A percentile compares a stretch with the other conserved stretches of the same genome.
phyloP scores from a whole-genome alignment of 768 basidiomycete species.

The Boletus vermiculosoides region DNA sequence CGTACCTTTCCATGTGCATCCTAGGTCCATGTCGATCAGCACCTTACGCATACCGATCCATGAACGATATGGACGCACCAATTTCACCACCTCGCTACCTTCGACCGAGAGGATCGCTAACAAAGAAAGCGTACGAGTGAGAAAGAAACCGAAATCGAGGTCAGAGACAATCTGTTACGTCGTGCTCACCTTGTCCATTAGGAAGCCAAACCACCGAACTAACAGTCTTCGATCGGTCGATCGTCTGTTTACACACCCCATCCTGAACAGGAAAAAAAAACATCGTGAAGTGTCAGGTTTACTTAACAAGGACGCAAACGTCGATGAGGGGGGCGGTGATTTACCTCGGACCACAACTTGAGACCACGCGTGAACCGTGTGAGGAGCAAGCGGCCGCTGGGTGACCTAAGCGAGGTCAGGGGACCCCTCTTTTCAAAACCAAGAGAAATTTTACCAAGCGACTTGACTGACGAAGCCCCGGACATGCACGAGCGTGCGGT shows the following conservation, averaged over 20 bases:
- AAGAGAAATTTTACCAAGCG: slow-evolving; percentile 38
- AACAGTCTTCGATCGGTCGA: slow-evolving; percentile 44
- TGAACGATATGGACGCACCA: slow-evolving; percentile 32
- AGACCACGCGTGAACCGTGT: slow-evolving; percentile 48
- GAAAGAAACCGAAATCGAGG: not conserved
- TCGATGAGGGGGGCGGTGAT: not conserved
- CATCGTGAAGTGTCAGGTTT: not conserved
- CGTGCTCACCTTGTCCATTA: slow-evolving; percentile 40
- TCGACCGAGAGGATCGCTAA: slow-evolving; percentile 53
- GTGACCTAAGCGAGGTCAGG: slow-evolving; percentile 38
- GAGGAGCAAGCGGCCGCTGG: slow-evolving; percentile 43
- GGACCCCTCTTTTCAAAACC: not conserved
- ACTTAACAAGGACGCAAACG: not conserved
- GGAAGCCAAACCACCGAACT: slow-evolving; percentile 53
- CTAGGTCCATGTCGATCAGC: slow-evolving; percentile 24
- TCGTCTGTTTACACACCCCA: slow-evolving; percentile 49
- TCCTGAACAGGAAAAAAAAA: slow-evolving; percentile 31
- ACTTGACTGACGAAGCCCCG: slow-evolving; percentile 54
- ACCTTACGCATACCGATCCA: not conserved
- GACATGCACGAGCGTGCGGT: slow-evolving; percentile 49
- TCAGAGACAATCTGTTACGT: not conserved
- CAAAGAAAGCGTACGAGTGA: not conserved
- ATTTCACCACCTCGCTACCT: slow-evolving; percentile 42
- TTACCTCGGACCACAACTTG: slow-evolving; percentile 53
- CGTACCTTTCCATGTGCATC: slow-evolving; percentile 41